Evolutionary conservation across 2,329 filamentous ascomycete genomes (phyloP), one percentile per base, ranked within the genome.

Genomic region (Cladosporium halotolerans): DNA sequence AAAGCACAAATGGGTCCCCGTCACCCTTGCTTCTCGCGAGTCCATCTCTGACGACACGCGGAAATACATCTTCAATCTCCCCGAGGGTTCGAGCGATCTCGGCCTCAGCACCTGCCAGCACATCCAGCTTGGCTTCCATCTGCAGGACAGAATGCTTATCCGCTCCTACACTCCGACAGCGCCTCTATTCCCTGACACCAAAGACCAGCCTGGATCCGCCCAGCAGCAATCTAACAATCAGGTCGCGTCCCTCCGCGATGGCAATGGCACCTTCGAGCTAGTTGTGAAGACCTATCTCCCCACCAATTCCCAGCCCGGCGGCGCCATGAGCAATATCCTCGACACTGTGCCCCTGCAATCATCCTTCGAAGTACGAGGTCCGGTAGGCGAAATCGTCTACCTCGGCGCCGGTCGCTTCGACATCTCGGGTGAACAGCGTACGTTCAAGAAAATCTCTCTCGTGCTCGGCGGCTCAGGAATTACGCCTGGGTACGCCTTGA

Each of bases 261-360:
- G 58, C 18, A 65, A 72, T 43, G 73, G 73, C 4, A 76, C 71
- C 1, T 79, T 79, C 57, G 69, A 79, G 14, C 67, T 79, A 2
- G 71, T 73, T 0, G 69, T 79, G 36, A 79, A 80, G 58, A 79
- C 76, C 0, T 80, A 80, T 60, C 77, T 75, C 52, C 76, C 77
- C 0, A 70, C 66, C 36, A 57, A 66, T 1, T 64, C 66, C 2
- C 74, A 79, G 57, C 77, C 77, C 1, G 77, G 78, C 11, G 77
- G 78, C n/a, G 76, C 77, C 9, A 72, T 81, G 66, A 74, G 70
- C 40, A 79, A 79, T 54, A 74, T 80, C 47, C 71, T 80, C 2
- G 75, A 79, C 62, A 75, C 69, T 58, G 71, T 80, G 51, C 71
- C 71, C 0, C 58, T 75, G 1, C 73, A 75, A 14, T 73, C 78